Percentiles rank a stretch among this genome's conserved stretches.
Conservation (phyloP, 2,329 filamentous ascomycete genomes). For the Alternaria incomplexa region DNA sequence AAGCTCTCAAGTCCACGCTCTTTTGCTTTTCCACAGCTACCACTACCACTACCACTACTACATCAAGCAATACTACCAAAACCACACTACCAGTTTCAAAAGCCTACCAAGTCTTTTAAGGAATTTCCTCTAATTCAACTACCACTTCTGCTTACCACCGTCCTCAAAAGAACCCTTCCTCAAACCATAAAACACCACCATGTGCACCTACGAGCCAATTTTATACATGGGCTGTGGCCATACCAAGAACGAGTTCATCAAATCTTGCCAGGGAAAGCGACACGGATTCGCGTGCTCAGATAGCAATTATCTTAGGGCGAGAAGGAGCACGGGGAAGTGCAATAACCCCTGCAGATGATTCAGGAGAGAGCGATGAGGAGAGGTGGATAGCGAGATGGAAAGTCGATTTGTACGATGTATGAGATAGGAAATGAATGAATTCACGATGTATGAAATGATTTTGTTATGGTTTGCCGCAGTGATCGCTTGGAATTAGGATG, state of each 20-base stretch:
- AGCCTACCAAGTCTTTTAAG: accelerated
- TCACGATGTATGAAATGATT: background rate
- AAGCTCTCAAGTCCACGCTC: background rate
- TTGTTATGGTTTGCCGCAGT: background rate
- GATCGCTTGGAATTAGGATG: background rate
- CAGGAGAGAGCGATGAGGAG: background rate
- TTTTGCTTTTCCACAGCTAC: background rate
- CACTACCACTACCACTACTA: background rate
- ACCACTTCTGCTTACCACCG: background rate
- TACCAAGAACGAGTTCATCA: background rate
- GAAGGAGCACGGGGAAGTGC: background rate
- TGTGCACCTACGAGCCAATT: background rate
- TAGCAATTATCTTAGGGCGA: background rate
- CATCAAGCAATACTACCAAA: background rate
- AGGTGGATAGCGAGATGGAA: background rate
- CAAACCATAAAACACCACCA: background rate
- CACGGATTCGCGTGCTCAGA: background rate
- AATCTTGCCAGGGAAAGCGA: background rate
- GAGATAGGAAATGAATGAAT: background rate
- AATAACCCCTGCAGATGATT: background rate
- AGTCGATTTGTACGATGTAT: background rate
- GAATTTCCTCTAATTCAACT: background rate
- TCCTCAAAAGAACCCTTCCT: background rate
- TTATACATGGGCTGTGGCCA: background rate
- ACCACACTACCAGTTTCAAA: background rate